Evolutionary conservation across 2,329 filamentous ascomycete genomes (phyloP).

Genomic region (Apiospora sp.): DNA sequence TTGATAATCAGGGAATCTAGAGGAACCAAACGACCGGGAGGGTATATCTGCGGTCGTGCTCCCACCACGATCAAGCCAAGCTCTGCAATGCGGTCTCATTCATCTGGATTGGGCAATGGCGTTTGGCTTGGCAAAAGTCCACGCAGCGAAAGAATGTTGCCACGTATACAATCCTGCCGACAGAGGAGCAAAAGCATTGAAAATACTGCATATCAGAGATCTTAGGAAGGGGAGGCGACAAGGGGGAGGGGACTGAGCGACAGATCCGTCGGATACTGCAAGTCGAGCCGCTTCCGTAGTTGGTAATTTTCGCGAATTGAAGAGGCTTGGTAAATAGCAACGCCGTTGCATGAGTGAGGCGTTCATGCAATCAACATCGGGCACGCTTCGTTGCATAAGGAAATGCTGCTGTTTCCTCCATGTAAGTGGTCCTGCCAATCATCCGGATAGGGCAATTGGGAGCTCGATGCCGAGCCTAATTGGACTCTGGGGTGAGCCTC

Average conservation of each 20-base stretch:
- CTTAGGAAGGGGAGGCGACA: background rate
- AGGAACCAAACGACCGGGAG: background rate
- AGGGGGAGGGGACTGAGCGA: background rate
- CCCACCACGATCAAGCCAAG: conserved; percentile 4
- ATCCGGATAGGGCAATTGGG: conserved; percentile 2
- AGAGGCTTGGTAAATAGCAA: background rate
- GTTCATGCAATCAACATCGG: background rate
- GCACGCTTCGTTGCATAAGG: no score
- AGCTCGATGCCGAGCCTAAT: conserved; percentile 4
- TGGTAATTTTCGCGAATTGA: background rate
- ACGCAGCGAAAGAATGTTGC: background rate
- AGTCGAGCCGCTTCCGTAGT: background rate
- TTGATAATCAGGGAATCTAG: background rate
- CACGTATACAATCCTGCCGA: background rate
- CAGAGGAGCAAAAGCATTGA: background rate
- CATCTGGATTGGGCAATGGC: background rate
- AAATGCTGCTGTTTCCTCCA: background rate
- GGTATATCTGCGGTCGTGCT: background rate
- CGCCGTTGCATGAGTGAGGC: no score
- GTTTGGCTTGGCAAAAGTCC: background rate
- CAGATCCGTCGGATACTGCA: background rate
- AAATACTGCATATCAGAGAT: background rate
- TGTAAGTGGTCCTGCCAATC: background rate
- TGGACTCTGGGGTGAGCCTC: background rate
- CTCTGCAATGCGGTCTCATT: background rate